Conservation (phyloP, 805 yeast genomes). For the Candida glaebosa region DNA sequence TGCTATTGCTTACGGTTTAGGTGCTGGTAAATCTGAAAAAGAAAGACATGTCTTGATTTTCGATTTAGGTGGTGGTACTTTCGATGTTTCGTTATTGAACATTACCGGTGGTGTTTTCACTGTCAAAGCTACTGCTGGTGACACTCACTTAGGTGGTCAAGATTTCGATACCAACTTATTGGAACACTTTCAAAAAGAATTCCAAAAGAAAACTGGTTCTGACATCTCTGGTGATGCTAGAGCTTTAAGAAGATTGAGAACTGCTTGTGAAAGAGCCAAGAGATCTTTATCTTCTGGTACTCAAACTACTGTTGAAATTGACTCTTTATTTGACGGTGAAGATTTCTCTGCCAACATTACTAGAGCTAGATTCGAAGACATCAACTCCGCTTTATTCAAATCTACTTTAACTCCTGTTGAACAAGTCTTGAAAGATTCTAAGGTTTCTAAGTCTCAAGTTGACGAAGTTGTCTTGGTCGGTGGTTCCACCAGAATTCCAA, state of each 20-base stretch:
- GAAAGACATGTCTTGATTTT: slow-evolving; percentile 77
- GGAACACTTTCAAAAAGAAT: slow-evolving; percentile 44
- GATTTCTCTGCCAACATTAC: slow-evolving; percentile 48
- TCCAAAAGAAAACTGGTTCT: slow-evolving; percentile 45
- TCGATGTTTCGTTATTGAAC: slow-evolving; percentile 89
- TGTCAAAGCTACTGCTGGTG: slow-evolving; percentile 82
- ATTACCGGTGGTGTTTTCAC: slow-evolving; percentile 96
- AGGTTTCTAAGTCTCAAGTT: slow-evolving; percentile 37
- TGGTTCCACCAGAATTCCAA: slow-evolving; percentile 53
- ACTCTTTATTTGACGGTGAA: slow-evolving; percentile 48
- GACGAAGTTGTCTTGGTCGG: slow-evolving; percentile 50
- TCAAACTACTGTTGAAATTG: slow-evolving; percentile 48
- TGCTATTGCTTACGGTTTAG: slow-evolving; percentile 95
- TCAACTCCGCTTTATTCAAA: slow-evolving; percentile 48
- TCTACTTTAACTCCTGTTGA: slow-evolving; percentile 49
- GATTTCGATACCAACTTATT: slow-evolving; percentile 50
- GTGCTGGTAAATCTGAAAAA: slow-evolving; percentile 58
- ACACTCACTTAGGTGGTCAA: slow-evolving; percentile 52
- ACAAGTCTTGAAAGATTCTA: slow-evolving; percentile 47
- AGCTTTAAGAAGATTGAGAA: slow-evolving; percentile 51
- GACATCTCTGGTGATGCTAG: slow-evolving; percentile 46
- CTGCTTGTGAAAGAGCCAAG: slow-evolving; percentile 52
- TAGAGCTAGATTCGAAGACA: slow-evolving; percentile 51
- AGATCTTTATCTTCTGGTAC: slow-evolving; percentile 49
- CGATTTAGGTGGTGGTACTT: no score